Evolutionary conservation across 225 moss, liverwort and hornwort species (phyloP).

Genomic region (Thuidium tamariscinum): DNA sequence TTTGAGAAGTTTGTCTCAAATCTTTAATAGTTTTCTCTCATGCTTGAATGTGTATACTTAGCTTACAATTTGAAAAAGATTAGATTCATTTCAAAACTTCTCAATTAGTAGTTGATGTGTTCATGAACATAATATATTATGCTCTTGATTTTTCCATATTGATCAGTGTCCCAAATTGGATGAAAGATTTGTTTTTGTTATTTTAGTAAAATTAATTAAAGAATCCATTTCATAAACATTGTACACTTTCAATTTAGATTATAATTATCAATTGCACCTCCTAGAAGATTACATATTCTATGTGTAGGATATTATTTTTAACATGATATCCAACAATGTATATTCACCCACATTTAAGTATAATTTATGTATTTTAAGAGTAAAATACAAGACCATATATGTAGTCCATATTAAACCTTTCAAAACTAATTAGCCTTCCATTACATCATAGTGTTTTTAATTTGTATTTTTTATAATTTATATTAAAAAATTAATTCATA

Average conservation of each 20-base stretch:
- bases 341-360: neutral
- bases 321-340: neutral
- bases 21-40: too few relatives aligned
- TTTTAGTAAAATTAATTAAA: neutral
- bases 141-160: neutral
- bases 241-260: rapidly evolving
- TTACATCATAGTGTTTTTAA: neutral
- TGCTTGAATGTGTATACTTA: neutral
- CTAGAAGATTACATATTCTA: rapidly evolving
- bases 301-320: neutral
- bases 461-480: neutral
- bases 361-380: neutral
- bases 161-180: too few relatives aligned
- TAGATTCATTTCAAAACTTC: neutral
- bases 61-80: neutral
- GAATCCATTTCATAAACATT: neutral
- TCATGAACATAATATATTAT: neutral
- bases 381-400: neutral
- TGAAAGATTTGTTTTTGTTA: neutral
- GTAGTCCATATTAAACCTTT: too few relatives aligned
- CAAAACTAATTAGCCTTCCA: too few relatives aligned
- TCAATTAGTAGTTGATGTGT: neutral
- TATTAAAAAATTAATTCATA: neutral
- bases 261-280: neutral
- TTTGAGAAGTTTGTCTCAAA: too few relatives aligned